phyloP scores from a whole-genome alignment of 225 moss, liverwort and hornwort genomes.

The Lunularia cruciata region DNA sequence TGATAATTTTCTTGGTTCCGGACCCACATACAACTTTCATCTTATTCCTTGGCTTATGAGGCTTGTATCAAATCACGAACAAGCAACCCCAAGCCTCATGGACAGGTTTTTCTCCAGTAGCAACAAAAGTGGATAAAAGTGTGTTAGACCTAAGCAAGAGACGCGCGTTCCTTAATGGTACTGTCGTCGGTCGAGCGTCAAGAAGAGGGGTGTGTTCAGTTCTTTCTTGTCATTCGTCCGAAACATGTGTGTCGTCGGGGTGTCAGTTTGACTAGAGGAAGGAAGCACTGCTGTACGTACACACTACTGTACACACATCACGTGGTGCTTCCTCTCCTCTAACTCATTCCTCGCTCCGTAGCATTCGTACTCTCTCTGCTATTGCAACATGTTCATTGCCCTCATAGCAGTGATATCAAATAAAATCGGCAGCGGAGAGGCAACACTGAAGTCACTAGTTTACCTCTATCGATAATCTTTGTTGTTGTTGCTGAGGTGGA shows the following conservation, averaged over 20 bases:
- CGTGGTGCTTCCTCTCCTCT: no score
- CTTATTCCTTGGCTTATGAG: no score
- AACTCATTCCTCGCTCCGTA: not conserved
- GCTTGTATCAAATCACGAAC: no score
- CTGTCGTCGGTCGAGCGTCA: no score
- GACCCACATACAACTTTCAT: no score
- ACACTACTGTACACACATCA: not conserved
- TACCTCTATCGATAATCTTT: not conserved
- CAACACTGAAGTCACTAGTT: slow-evolving; percentile 1
- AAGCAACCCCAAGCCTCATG: no score
- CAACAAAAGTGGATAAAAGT: no score
- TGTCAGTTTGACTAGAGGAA: not conserved
- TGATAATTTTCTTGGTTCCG: no score
- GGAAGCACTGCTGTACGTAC: not conserved
- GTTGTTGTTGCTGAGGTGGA: not conserved
- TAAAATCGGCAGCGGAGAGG: not conserved
- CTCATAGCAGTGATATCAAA: slow-evolving; percentile 1
- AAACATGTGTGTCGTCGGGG: not conserved
- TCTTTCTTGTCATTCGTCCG: slow-evolving; percentile 11
- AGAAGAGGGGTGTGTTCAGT: no score
- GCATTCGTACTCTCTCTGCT: not conserved
- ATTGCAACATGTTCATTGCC: not conserved
- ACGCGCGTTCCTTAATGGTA: no score
- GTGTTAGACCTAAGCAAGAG: no score
- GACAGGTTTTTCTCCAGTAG: no score